Evolutionary conservation across 805 yeast species (phyloP).

Genomic region (Pachysolen tannophilus): DNA sequence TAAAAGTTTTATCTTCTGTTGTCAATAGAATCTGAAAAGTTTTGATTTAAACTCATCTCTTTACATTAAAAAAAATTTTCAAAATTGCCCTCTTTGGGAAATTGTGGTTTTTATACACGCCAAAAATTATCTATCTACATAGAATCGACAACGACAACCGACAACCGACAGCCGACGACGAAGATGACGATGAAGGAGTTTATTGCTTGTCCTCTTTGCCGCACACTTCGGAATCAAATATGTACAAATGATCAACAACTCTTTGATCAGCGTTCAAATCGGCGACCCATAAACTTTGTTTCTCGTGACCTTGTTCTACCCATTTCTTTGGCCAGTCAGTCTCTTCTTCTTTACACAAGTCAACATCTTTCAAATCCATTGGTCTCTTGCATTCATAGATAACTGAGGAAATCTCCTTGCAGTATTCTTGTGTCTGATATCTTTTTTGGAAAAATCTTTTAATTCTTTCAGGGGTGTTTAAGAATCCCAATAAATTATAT

Average conservation of each 20-base stretch:
- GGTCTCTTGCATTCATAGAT: constrained; percentile 48
- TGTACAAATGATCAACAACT: constrained; percentile 44
- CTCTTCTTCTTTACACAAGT: constrained; percentile 55
- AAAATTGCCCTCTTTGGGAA: too few species aligned
- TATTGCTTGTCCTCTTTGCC: too few species aligned
- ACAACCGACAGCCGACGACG: too few species aligned
- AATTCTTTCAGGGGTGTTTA: constrained; percentile 66
- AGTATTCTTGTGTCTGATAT: constrained; percentile 57
- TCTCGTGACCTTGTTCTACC: constrained; percentile 69
- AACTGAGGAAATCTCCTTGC: constrained; percentile 44
- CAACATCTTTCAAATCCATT: constrained; percentile 35
- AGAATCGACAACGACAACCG: too few species aligned
- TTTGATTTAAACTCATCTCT: too few species aligned
- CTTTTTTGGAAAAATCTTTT: constrained; percentile 74
- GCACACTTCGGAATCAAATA: constrained; percentile 29
- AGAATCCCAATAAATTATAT: constrained; percentile 74
- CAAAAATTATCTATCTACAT: too few species aligned
- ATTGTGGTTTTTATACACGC: too few species aligned
- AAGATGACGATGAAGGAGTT: too few species aligned
- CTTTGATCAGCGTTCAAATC: constrained; percentile 66
- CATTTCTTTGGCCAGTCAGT: constrained; percentile 81
- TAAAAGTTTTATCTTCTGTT: too few species aligned
- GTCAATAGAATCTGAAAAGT: too few species aligned
- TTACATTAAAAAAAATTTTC: too few species aligned
- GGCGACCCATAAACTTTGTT: constrained; percentile 81